Percentiles rank a stretch among this genome's conserved stretches.
Evolutionary conservation across 2,329 filamentous ascomycete species (phyloP).

Genomic region (Amylocarpus encephaloides): DNA sequence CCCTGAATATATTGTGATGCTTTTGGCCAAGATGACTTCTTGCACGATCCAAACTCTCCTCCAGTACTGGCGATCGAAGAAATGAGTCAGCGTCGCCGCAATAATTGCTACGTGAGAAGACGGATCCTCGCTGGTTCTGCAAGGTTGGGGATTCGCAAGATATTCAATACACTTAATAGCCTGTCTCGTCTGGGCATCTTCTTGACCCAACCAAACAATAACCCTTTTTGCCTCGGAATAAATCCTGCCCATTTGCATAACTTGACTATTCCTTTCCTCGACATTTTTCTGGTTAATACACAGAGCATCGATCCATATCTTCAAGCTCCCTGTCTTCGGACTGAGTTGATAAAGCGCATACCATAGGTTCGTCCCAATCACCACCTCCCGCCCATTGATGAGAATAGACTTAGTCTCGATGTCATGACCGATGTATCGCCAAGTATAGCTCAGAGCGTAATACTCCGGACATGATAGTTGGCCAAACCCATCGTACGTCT

Average conservation of each 20-base stretch:
- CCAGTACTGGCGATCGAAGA: background rate
- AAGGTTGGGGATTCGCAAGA: background rate
- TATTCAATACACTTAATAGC: background rate
- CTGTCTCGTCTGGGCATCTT: background rate
- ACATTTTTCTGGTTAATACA: constrained; percentile 14
- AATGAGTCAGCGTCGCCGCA: background rate
- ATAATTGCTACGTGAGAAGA: background rate
- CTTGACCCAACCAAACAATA: constrained; percentile 13
- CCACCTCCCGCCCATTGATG: background rate
- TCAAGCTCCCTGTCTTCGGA: background rate
- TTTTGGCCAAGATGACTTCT: background rate
- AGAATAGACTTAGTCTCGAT: background rate
- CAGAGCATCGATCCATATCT: constrained; percentile 15
- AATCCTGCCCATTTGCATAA: constrained; percentile 11
- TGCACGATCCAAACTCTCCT: background rate
- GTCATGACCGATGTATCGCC: background rate
- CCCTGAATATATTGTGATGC: background rate
- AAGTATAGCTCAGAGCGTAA: background rate
- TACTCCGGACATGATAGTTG: background rate
- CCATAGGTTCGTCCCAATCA: background rate
- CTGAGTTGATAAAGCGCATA: background rate
- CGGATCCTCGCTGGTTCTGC: background rate
- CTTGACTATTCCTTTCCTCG: constrained; percentile 9
- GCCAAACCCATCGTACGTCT: background rate
- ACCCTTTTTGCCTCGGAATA: constrained; percentile 6